Base-by-base conservation (phyloP, 2,329 filamentous ascomycete species). In the Epicoccum sorghinum region DNA sequence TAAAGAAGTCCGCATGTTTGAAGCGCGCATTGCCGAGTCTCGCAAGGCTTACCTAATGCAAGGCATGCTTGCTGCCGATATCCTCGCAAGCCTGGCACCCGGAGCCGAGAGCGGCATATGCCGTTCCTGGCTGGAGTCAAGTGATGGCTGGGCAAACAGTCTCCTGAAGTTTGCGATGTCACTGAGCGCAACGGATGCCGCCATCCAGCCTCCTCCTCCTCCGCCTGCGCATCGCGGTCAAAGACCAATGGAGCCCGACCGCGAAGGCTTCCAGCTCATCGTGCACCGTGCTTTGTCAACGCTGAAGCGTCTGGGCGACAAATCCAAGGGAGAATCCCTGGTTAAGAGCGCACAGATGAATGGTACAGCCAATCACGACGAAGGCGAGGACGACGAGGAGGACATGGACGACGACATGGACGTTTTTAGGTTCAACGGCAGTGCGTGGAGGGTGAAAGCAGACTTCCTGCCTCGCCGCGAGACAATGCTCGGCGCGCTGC, bases 11-110 rank as follows among this genome's bases (percentile, higher is more conserved):
- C 73, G 72, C 22, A 61, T 65, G 44, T 70, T 67, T 14, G 78
- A 80, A 60, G 69, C 89, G 0, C 83, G 86, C 0, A 82, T 92
- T 4, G 84, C 95, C 4, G 92, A 97, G 71, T 86, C 85, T 4
- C 87, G 95, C 52, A 96, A 96, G 74, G 89, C 95, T 0, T 88
- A 91, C 66, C 78, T 99, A 9, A 95, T 96, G 83, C 95, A 99
- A 76, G 93, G 92, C 1, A 85, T 98, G 65, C 81, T 98, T 5
- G 90, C 92, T 1, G 93, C 91, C 0, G 93, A 98, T 63, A 96
- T 98, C 46, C 78, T 98, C 3, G 86, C 91, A 0, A 87, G 87
- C 8, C 80, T 97, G 25, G 85, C 86, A 3, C 88, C 88, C 2
- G 83, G 83, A 4, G 82, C 85, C n/a, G 91, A 96, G 61, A 83